Evolutionary conservation across 805 yeast species (phyloP).

Genomic region (Saturnispora ahearnii): DNA sequence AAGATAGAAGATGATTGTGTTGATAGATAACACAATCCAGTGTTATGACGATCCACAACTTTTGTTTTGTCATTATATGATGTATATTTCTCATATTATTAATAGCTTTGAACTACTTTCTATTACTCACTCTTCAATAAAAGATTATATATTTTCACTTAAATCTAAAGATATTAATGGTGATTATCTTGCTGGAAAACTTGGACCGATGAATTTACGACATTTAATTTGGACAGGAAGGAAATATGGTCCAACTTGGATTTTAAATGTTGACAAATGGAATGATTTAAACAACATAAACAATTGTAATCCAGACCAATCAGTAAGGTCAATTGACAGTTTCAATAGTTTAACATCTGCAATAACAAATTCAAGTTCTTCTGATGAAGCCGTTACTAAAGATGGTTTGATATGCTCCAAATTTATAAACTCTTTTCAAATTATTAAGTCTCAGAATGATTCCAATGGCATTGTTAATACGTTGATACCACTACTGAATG

Average conservation of each 20-base stretch:
- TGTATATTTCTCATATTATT: slow-evolving; percentile 8
- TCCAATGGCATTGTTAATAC: background rate
- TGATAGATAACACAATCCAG: slow-evolving; percentile 1
- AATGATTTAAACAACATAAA: background rate
- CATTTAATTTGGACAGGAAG: slow-evolving; percentile 10
- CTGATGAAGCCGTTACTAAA: background rate
- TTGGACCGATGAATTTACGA: slow-evolving; percentile 18
- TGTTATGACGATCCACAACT: slow-evolving; percentile 10
- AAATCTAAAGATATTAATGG: slow-evolving; percentile 8
- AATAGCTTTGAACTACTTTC: slow-evolving; percentile 7
- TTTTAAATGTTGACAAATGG: slow-evolving; percentile 11
- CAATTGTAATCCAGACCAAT: background rate
- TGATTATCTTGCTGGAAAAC: slow-evolving; percentile 21
- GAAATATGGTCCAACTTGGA: slow-evolving; percentile 19
- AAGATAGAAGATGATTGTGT: slow-evolving; percentile 1
- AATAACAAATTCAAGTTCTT: background rate
- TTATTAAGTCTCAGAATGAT: background rate
- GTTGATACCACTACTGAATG: slow-evolving; percentile 5
- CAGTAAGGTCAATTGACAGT: background rate
- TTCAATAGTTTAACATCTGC: background rate
- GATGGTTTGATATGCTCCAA: background rate
- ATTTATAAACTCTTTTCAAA: background rate
- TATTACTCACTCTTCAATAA: slow-evolving; percentile 4
- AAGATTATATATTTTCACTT: slow-evolving; percentile 15
- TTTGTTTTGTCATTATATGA: slow-evolving; percentile 9